These are phyloP conservation scores for Dictyostelium citrinum DNA, from an alignment of 78 protist genomes.

Conservation along the genomic window DNA sequence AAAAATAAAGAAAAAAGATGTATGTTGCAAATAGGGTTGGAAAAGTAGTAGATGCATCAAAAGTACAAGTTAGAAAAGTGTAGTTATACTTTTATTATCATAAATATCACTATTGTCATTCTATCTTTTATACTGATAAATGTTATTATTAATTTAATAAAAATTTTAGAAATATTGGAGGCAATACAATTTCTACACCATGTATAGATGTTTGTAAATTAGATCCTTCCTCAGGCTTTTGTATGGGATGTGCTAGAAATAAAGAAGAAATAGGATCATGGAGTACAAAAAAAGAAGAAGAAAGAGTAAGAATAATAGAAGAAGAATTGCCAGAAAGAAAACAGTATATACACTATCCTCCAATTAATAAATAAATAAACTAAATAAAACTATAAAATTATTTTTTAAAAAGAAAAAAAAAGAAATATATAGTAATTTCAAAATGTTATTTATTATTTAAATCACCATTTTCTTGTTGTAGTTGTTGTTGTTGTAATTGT, in stretches of 20 bases:
- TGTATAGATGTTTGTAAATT: constrained; percentile 48
- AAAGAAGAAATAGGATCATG: constrained; percentile 27
- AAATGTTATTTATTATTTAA: not conserved
- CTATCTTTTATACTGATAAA: not conserved
- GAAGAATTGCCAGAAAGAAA: constrained; percentile 43
- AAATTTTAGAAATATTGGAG: no score
- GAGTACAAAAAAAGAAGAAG: constrained; percentile 3
- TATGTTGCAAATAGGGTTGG: not conserved
- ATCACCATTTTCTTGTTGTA: not conserved
- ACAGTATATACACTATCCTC: not conserved
- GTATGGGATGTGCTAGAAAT: constrained; percentile 30
- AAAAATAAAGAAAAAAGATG: not conserved
- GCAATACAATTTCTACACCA: constrained; percentile 21
- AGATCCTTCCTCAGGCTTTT: not conserved
- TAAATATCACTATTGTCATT: no score
- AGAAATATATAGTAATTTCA: not conserved
- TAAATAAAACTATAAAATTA: not conserved
- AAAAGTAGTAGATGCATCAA: not conserved
- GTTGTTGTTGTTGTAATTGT: constrained; percentile 5
- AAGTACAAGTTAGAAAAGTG: not conserved
- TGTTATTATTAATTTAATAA: not conserved
- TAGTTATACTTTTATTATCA: not conserved
- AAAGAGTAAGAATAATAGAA: constrained; percentile 10
- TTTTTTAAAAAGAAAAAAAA: not conserved
- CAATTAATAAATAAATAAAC: not conserved